Percentiles rank a stretch among this genome's conserved stretches.
These are phyloP conservation scores for Tolypocladium paradoxum DNA, from an alignment of 2,329 filamentous ascomycete species.

Conservation along the genomic window DNA sequence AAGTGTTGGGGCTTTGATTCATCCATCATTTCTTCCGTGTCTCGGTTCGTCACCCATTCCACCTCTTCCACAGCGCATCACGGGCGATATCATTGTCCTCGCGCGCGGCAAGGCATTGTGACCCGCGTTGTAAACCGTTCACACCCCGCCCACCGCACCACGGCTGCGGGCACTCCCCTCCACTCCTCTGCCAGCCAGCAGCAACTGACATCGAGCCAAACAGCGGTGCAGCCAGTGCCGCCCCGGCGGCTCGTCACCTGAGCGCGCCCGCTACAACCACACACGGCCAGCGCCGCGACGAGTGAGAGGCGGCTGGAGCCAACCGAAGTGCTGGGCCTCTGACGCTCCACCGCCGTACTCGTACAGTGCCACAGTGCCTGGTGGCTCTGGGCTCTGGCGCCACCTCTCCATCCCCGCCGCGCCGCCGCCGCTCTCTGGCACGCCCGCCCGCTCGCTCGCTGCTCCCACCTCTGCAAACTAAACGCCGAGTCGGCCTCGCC, in stretches of 20 bases:
- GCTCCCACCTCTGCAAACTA: not conserved
- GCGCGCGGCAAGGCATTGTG: not conserved
- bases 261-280: not conserved
- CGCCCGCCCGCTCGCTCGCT: slow-evolving; percentile 8
- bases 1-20: not conserved
- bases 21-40: not conserved
- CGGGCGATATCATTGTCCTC: not conserved
- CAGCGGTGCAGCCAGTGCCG: not conserved
- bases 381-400: not conserved
- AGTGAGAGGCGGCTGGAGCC: not conserved
- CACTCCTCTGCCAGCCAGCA: not conserved
- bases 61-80: not conserved
- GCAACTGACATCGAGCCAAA: not conserved
- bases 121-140: not conserved
- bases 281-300: not conserved
- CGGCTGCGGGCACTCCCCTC: slow-evolving; percentile 1
- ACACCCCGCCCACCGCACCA: not conserved
- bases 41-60: not conserved
- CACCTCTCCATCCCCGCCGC: not conserved
- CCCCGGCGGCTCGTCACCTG: slow-evolving; percentile 1
- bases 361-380: not conserved
- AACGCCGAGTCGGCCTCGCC: not conserved
- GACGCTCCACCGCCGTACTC: not conserved
- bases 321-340: not conserved
- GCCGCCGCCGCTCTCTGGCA: not conserved